Conservation (phyloP, 75 land plant genomes). For the Cupressus sempervirens region DNA sequence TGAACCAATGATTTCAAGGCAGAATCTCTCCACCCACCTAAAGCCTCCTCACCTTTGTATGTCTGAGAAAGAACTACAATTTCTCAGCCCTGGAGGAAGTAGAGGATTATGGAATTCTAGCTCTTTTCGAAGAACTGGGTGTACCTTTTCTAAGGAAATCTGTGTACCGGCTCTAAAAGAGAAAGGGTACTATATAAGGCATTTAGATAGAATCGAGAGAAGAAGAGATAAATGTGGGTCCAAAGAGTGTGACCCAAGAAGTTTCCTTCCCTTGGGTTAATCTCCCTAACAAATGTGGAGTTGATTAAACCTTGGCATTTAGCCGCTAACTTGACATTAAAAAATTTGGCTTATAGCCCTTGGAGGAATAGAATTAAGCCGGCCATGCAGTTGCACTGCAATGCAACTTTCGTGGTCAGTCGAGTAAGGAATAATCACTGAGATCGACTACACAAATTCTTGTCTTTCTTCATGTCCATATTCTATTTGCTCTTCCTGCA, state of each 20-base stretch:
- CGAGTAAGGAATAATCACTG: neutral
- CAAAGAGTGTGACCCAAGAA: neutral
- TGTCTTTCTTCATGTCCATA: neutral
- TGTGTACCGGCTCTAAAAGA: neutral
- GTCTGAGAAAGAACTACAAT: too few relatives aligned
- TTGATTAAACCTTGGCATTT: neutral
- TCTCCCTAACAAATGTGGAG: neutral
- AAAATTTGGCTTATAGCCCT: neutral
- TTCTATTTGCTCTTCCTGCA: neutral
- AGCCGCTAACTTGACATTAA: neutral
- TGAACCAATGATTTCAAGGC: too few relatives aligned
- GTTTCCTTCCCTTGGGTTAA: neutral
- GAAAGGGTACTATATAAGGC: neutral
- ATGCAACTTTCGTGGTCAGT: neutral
- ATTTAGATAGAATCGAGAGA: neutral
- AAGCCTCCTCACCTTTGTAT: too few relatives aligned
- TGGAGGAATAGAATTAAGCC: neutral
- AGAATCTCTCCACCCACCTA: too few relatives aligned
- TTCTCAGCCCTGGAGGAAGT: neutral
- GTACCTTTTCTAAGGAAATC: too few relatives aligned
- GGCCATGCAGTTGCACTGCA: neutral
- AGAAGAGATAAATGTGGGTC: neutral
- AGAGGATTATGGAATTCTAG: neutral
- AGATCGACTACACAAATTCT: constrained; percentile 2
- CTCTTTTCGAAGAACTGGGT: neutral